Evolutionary conservation across 306 rosid species (phyloP).

Genomic region (Cyamopsis tetragonoloba): DNA sequence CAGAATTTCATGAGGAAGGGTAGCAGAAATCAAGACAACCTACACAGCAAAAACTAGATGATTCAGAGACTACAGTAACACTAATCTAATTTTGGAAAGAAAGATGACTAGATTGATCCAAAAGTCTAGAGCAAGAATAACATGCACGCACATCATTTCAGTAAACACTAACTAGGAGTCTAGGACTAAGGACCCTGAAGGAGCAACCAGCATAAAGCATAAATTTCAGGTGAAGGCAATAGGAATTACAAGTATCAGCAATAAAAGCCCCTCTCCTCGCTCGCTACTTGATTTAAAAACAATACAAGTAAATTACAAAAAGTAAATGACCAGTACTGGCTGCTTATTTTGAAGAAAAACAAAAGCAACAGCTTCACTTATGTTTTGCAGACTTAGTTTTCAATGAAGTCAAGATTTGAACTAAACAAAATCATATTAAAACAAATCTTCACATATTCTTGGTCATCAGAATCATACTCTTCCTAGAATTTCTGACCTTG

Average conservation of each 20-base stretch:
- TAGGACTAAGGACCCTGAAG: not conserved
- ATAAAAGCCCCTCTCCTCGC: not conserved
- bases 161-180: too few relatives aligned
- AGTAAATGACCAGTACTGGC: not conserved
- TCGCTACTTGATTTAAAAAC: not conserved
- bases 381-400: not conserved
- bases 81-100: not conserved
- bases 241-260: not conserved
- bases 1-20: slow-evolving; percentile 98
- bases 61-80: slow-evolving; percentile 2
- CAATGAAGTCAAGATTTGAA: not conserved
- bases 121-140: not conserved
- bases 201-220: not conserved
- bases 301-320: too few relatives aligned
- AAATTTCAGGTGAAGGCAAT: not conserved
- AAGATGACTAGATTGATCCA: not conserved
- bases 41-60: slow-evolving; percentile 29
- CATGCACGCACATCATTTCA: not conserved
- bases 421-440: not conserved
- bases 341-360: not conserved
- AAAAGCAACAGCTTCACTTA: not conserved
- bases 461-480: not conserved
- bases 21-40: slow-evolving; percentile 96
- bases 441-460: not conserved
- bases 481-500: not conserved